Percentiles rank a stretch among this genome's conserved stretches.
Conservation (phyloP, 2,329 filamentous ascomycete genomes). For the Colletotrichum paranaense region DNA sequence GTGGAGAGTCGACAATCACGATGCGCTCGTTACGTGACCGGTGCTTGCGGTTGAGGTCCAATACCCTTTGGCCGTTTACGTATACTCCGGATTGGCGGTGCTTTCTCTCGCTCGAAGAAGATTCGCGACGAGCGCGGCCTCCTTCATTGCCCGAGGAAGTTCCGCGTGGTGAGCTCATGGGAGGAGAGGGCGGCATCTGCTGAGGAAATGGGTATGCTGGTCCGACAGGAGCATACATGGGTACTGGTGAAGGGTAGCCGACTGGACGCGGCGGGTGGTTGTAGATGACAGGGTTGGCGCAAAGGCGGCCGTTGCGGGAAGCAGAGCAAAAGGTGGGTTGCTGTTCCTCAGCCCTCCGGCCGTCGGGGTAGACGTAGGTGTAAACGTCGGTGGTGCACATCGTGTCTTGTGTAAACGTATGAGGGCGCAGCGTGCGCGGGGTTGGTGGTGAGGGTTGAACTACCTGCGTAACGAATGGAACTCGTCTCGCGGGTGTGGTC, state of each 20-base stretch:
- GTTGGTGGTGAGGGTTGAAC: conserved; percentile 15
- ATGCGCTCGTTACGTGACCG: conserved; percentile 54
- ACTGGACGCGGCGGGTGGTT: conserved; percentile 54
- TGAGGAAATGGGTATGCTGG: conserved; percentile 42
- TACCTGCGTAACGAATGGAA: conserved; percentile 25
- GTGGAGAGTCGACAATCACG: conserved; percentile 56
- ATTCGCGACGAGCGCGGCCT: conserved; percentile 48
- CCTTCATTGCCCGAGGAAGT: conserved; percentile 49
- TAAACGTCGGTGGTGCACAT: conserved; percentile 64
- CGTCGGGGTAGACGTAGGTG: conserved; percentile 60
- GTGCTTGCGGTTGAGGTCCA: conserved; percentile 47
- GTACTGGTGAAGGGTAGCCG: conserved; percentile 38
- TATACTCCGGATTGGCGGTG: conserved; percentile 49
- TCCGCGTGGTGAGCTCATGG: conserved; percentile 44
- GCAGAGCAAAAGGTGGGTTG: conserved; percentile 50
- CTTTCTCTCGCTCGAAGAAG: conserved; percentile 43
- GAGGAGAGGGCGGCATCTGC: conserved; percentile 54
- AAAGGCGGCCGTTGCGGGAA: conserved; percentile 53
- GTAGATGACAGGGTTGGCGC: conserved; percentile 53
- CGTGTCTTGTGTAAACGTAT: conserved; percentile 42
- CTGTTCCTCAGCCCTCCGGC: conserved; percentile 48
- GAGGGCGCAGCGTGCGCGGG: conserved; percentile 24
- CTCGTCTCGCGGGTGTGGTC: conserved; percentile 10
- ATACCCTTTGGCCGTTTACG: conserved; percentile 49
- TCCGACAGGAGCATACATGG: conserved; percentile 41